Conservation (phyloP, 1,284 basidiomycete species). For the Naganishia sp. region DNA sequence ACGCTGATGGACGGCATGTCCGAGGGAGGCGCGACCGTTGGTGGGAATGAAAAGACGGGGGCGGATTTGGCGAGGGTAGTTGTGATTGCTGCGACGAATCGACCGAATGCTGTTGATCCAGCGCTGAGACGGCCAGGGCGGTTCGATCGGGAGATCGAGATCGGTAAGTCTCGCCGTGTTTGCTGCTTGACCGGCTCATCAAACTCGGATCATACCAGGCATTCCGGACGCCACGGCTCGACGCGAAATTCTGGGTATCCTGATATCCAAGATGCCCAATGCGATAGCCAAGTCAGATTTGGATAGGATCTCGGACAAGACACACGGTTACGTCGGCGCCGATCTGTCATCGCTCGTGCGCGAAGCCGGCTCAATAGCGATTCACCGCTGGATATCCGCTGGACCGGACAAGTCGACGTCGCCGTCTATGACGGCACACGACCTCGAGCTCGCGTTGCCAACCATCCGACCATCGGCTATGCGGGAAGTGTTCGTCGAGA, state of each 20-base stretch:
- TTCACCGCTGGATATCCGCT: slow-evolving; percentile 70
- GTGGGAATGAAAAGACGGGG: slow-evolving; percentile 36
- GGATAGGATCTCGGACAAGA: slow-evolving; percentile 67
- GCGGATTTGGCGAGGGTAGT: slow-evolving; percentile 65
- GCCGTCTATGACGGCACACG: slow-evolving; percentile 62
- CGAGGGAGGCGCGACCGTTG: slow-evolving; percentile 52
- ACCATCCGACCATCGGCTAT: slow-evolving; percentile 87
- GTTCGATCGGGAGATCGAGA: slow-evolving; percentile 96
- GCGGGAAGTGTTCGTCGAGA: slow-evolving; percentile 87
- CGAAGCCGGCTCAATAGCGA: slow-evolving; percentile 86
- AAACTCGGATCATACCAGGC: slow-evolving; percentile 57
- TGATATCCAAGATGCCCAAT: slow-evolving; percentile 77
- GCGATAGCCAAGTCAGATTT: slow-evolving; percentile 66
- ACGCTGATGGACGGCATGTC: slow-evolving; percentile 95
- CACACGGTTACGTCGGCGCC: slow-evolving; percentile 97
- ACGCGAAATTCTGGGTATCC: slow-evolving; percentile 75
- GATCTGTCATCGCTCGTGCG: slow-evolving; percentile 89
- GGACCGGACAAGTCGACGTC: slow-evolving; percentile 35
- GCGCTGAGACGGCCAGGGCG: slow-evolving; percentile 89
- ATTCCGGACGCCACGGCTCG: slow-evolving; percentile 85
- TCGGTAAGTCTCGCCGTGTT: slow-evolving; percentile 62
- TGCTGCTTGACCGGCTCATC: background rate
- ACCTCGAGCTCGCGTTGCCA: slow-evolving; percentile 73
- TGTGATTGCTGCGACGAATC: slow-evolving; percentile 94
- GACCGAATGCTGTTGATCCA: slow-evolving; percentile 96